phyloP scores from a whole-genome alignment of 768 basidiomycete species.

The Leccinum uliginosum region DNA sequence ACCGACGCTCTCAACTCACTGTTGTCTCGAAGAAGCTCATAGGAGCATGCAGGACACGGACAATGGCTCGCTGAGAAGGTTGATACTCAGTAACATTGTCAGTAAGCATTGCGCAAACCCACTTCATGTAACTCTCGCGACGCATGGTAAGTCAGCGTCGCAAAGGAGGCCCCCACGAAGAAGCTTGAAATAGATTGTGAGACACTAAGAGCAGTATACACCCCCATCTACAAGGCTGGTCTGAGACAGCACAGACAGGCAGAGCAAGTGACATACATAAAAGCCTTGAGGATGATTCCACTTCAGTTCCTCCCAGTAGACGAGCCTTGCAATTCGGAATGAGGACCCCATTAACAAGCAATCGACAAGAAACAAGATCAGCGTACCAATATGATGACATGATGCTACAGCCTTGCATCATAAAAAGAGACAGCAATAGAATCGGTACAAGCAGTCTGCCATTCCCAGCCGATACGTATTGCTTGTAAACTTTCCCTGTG shows the following conservation, averaged over 20 bases:
- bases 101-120: conserved; percentile 8
- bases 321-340: conserved; percentile 47
- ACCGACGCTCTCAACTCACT: conserved; percentile 31
- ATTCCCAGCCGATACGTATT: conserved; percentile 67
- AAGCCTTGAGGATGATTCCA: conserved; percentile 61
- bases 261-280: conserved; percentile 47
- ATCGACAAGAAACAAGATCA: neutral
- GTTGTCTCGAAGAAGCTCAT: conserved; percentile 91
- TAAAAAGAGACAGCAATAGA: conserved; percentile 53
- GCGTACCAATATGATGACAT: conserved; percentile 72
- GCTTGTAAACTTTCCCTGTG: conserved; percentile 28
- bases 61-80: conserved; percentile 47
- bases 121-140: conserved; percentile 66
- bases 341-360: neutral
- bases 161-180: conserved; percentile 60
- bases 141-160: conserved; percentile 71
- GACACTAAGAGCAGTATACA: conserved; percentile 72
- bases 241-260: conserved; percentile 27
- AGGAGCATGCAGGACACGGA: conserved; percentile 75
- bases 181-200: conserved; percentile 66
- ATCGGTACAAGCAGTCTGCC: conserved; percentile 63
- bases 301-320: conserved; percentile 61
- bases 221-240: conserved; percentile 55
- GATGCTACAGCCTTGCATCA: conserved; percentile 68
- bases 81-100: neutral